These are phyloP conservation scores for Microcos paniculata DNA, from an alignment of 345 rosid species.

Conservation along the genomic window DNA sequence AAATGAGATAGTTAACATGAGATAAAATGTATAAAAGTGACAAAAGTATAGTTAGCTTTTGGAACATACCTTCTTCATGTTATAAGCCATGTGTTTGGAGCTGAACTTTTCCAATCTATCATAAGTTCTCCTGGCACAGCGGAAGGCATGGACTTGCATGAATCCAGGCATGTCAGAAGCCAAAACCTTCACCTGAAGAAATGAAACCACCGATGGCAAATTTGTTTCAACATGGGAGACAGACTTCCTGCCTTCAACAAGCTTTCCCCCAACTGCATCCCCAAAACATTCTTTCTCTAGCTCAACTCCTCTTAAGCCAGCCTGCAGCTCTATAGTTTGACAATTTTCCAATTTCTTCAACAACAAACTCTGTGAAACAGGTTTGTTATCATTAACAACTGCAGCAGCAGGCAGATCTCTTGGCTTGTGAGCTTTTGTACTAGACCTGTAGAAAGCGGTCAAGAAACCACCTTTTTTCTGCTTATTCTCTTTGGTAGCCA, in stretches of 20 bases:
- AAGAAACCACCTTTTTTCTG: not conserved
- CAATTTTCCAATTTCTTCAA: slow-evolving; percentile 27
- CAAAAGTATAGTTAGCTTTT: not conserved
- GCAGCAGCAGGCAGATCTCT: slow-evolving; percentile 22
- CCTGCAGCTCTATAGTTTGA: slow-evolving; percentile 1
- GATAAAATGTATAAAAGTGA: not conserved
- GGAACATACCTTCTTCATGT: slow-evolving; percentile 71
- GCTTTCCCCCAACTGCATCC: slow-evolving; percentile 9
- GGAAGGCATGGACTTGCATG: slow-evolving; percentile 90
- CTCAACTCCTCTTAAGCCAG: not conserved
- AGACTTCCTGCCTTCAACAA: slow-evolving; percentile 67
- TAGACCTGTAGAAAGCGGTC: slow-evolving; percentile 32
- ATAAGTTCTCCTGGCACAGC: slow-evolving; percentile 68
- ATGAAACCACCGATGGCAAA: slow-evolving; percentile 53
- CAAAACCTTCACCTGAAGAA: slow-evolving; percentile 81
- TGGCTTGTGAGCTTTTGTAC: slow-evolving; percentile 16
- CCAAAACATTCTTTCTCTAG: not conserved
- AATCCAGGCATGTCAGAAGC: slow-evolving; percentile 82
- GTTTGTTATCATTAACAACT: slow-evolving; percentile 13
- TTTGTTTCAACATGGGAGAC: slow-evolving; percentile 77
- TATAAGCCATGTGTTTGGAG: slow-evolving; percentile 77
- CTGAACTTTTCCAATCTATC: slow-evolving; percentile 80
- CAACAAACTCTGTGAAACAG: slow-evolving; percentile 18
- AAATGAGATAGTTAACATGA: not conserved
- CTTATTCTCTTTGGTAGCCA: slow-evolving; percentile 16